Conservation (phyloP, 1,139 yeast genomes). For the Debaryomyces coudertii region DNA sequence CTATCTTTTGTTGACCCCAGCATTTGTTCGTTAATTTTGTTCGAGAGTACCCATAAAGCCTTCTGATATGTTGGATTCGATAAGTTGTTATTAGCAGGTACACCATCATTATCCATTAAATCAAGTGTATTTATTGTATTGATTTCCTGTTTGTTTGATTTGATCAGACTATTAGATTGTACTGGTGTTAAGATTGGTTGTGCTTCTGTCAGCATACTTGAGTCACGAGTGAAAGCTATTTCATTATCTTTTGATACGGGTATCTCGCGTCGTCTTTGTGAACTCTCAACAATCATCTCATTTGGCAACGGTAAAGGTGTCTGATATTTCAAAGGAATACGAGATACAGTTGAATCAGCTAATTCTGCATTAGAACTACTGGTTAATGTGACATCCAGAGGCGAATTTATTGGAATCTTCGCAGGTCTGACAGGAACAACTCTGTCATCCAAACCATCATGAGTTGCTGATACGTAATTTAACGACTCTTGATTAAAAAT, state of each 20-base stretch:
- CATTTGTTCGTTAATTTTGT: constrained; percentile 27
- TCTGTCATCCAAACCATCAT: background rate
- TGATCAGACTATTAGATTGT: background rate
- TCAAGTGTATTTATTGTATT: background rate
- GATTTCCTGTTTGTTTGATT: background rate
- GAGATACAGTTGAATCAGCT: background rate
- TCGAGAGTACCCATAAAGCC: constrained; percentile 23
- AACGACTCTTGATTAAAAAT: constrained; percentile 12
- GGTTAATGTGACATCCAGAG: background rate
- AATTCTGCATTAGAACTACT: constrained; percentile 10
- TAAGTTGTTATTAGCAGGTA: background rate
- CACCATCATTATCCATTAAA: constrained; percentile 25
- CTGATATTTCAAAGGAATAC: constrained; percentile 43
- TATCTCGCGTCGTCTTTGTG: background rate
- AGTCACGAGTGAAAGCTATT: background rate
- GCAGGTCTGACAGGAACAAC: constrained; percentile 27
- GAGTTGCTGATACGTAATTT: background rate
- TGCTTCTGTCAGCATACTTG: background rate
- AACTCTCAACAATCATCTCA: constrained; percentile 6
- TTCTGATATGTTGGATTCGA: background rate
- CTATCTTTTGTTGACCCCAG: constrained; percentile 7
- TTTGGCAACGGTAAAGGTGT: constrained; percentile 40
- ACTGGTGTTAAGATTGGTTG: background rate
- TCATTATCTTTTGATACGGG: background rate
- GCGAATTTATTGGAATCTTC: constrained; percentile 18